phyloP scores from a whole-genome alignment of 352 stramenopile genomes.

The Lagenidium giganteum region DNA sequence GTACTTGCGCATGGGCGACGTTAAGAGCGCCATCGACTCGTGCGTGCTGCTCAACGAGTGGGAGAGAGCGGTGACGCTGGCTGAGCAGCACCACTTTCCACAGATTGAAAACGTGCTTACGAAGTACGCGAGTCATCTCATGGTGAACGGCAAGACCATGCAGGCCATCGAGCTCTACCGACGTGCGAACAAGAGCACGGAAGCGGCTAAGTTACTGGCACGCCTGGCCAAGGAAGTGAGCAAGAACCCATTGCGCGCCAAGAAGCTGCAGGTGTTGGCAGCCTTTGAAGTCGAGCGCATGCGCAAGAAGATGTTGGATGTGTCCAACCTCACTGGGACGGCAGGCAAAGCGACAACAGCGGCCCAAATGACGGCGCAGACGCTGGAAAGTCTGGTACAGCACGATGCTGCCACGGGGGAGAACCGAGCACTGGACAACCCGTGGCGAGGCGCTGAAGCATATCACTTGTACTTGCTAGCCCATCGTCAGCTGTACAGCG shows the following conservation, averaged over 20 bases:
- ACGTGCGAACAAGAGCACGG: slow-evolving; percentile 88
- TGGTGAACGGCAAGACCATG: slow-evolving; percentile 82
- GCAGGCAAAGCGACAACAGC: slow-evolving; percentile 61
- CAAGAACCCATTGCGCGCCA: slow-evolving; percentile 84
- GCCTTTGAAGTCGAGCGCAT: slow-evolving; percentile 92
- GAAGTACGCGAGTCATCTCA: slow-evolving; percentile 85
- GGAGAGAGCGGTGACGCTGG: slow-evolving; percentile 86
- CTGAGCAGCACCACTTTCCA: slow-evolving; percentile 89
- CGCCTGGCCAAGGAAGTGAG: slow-evolving; percentile 82
- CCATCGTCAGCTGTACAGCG: slow-evolving; percentile 89
- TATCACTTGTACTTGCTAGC: slow-evolving; percentile 93
- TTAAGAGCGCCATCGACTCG: slow-evolving; percentile 91
- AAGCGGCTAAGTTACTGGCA: slow-evolving; percentile 88
- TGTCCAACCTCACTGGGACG: slow-evolving; percentile 34
- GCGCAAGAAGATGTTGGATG: slow-evolving; percentile 86
- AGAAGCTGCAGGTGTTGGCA: slow-evolving; percentile 93
- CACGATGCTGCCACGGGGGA: slow-evolving; percentile 80
- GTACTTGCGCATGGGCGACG: slow-evolving; percentile 85
- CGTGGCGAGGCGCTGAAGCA: slow-evolving; percentile 91
- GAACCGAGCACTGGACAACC: slow-evolving; percentile 86
- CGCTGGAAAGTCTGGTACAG: slow-evolving; percentile 89
- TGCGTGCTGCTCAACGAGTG: slow-evolving; percentile 93
- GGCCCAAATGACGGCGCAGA: slow-evolving; percentile 84
- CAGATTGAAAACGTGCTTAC: slow-evolving; percentile 92
- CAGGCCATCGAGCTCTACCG: slow-evolving; percentile 92